Base-by-base conservation (phyloP, 768 basidiomycete species). In the Leccinellum luteum region DNA sequence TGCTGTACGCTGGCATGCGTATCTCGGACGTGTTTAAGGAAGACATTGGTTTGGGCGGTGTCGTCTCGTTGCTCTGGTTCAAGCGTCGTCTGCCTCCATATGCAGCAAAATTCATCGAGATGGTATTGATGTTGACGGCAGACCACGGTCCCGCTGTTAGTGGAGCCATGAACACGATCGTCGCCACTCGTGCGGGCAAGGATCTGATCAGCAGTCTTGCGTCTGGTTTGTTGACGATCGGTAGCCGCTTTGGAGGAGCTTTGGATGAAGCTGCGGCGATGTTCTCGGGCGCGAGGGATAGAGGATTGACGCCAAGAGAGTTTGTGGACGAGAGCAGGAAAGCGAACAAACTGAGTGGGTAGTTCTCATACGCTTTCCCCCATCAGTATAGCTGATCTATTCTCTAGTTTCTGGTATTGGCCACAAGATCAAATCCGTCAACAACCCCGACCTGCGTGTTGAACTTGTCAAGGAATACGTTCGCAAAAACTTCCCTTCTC, bases 401-500 rank as follows among this genome's bases (percentile, higher is more conserved):
- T 38, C 14, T 10, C 34, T 62, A 90, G 90, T 98, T 81, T 90
- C 87, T 64, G 96, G 96, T 80, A 99, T 99, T 64, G 96, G 96
- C 48, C 96, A 99, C 87, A 98, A 98, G 85, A 97, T 99, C 82
- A 99, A 99, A 86, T 93, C 89, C 63, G 91, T 94, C 63, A 94
- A 92, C 77, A 95, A 95, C 84, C 93, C 92, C 49, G 92, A 94
- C 80, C 81, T 92, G 48, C 90, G 91, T 70, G 91, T 94, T 60
- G 89, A 92, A 76, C 87, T 94, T 59, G 92, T 93, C 54, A 97
- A 98, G 83, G 93, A 95, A 78, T 99, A 90, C 66, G 96, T 96
- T 59, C 78, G 72, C 78, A 94, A 96, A 78, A 78, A 96, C 82
- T 99, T 99, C 92, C 96, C 96, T 4, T 88, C 86, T 68, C 94